These are phyloP conservation scores for Fusarium pilosicola DNA, from an alignment of 2,329 filamentous ascomycete species.

Conservation along the genomic window DNA sequence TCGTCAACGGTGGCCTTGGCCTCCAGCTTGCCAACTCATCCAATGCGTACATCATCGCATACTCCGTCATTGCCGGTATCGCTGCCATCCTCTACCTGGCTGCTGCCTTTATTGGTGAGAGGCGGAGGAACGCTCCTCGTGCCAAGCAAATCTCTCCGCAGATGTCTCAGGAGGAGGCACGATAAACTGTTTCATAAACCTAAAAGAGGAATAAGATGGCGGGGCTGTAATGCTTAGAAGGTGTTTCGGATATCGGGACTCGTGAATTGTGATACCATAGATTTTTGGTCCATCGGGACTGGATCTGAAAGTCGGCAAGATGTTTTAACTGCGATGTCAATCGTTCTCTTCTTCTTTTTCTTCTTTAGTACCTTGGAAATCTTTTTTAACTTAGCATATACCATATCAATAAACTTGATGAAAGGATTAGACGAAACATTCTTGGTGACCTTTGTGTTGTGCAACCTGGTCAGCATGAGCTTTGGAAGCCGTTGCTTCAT, in stretches of 20 bases:
- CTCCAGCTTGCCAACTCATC: slow-evolving; percentile 59
- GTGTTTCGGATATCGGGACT: slow-evolving; percentile 17
- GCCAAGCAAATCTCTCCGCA: slow-evolving; percentile 39
- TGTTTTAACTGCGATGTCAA: not conserved
- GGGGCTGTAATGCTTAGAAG: slow-evolving; percentile 4
- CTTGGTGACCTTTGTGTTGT: not conserved
- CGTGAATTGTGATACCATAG: slow-evolving; percentile 29
- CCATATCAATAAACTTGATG: not conserved
- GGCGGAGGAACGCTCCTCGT: slow-evolving; percentile 21
- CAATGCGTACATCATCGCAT: slow-evolving; percentile 60
- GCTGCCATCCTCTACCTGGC: slow-evolving; percentile 57
- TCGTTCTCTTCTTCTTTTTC: not conserved
- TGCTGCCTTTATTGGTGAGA: slow-evolving; percentile 33
- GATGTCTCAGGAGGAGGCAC: slow-evolving; percentile 38
- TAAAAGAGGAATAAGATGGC: not conserved
- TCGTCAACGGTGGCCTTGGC: slow-evolving; percentile 72
- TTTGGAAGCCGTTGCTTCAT: not conserved
- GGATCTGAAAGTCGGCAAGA: not conserved
- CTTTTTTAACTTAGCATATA: not conserved
- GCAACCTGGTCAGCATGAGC: not conserved
- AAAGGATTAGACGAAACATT: not conserved
- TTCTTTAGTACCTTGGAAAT: not conserved
- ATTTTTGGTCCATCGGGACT: not conserved
- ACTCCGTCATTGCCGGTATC: slow-evolving; percentile 64
- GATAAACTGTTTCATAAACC: not conserved